Evolutionary conservation across 2,329 filamentous ascomycete genomes (phyloP), one percentile per base, ranked within the genome.

Genomic region (Cercospora citrullina): DNA sequence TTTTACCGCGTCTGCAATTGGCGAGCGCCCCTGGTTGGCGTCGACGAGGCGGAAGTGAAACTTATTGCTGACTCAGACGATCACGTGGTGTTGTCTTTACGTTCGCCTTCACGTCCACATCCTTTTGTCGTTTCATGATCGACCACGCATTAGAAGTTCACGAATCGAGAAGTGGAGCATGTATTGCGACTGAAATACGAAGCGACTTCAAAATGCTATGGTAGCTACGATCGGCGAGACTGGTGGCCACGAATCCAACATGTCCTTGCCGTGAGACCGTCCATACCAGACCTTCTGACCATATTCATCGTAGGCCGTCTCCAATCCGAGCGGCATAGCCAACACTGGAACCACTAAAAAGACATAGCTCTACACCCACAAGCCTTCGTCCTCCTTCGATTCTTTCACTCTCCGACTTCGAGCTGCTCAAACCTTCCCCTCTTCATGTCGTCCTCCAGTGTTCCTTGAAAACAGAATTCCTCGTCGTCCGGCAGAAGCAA

Each of bases 1-100:
- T 59, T 59, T 59, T 18, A 21, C 28, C 55, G 16, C 55, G 28
- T 59, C 55, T 59, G 55, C 55, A 59, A 59, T 59, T 36, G 55
- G 55, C 55, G 48, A 59, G 30, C n/a, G 55, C 55, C 28, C 55
- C 55, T 59, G 55, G 23, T 59, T 36, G 28, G 55, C 28, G 55
- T 59, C 26, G 16, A 59, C 9, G 30, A 31, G 55, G 55, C 55
- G 30, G 30, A 59, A 36, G 55, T 59, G 55, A 59, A 59, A 59
- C 55, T 14, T 7, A 5, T 23, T 36, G 55, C 55, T 59, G 31
- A 59, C 31, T 36, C 55, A 59, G 16, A 23, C 6, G 4, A 1
- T 59, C 28, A 36, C 55, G 55, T 36, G 55, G n/a, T 18, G 0
- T 9, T 5, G n/a, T 30, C 26, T n/a, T 31, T 28, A 30, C 30